Evolutionary conservation across 768 basidiomycete species (phyloP).

Genomic region (Agaricus subrufescens): DNA sequence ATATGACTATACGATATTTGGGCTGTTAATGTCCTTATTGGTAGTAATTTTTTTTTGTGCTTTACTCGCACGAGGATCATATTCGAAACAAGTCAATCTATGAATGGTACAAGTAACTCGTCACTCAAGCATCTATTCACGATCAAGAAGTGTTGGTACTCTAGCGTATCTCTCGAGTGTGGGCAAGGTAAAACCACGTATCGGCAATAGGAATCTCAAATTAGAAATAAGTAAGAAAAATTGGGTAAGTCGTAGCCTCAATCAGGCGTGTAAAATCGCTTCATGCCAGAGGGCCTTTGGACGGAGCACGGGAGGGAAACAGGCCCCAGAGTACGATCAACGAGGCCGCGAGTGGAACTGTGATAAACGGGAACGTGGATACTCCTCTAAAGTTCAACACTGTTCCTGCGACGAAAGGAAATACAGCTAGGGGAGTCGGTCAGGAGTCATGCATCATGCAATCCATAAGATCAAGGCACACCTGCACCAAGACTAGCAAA

Average conservation of each 20-base stretch:
- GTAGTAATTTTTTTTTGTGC: too few relatives aligned
- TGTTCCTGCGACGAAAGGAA: conserved; percentile 45
- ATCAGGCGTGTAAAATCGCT: background rate
- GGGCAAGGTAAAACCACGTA: too few relatives aligned
- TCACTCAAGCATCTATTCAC: too few relatives aligned
- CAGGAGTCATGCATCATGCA: background rate
- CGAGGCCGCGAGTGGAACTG: conserved; percentile 30
- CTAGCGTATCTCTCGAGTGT: too few relatives aligned
- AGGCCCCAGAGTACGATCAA: conserved; percentile 4
- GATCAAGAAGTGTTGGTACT: too few relatives aligned
- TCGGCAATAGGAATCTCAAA: too few relatives aligned
- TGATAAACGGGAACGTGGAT: conserved; percentile 36
- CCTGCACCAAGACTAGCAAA: conserved; percentile 13
- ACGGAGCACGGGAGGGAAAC: conserved; percentile 1
- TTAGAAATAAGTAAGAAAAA: too few relatives aligned
- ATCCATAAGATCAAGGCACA: background rate
- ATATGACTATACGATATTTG: too few relatives aligned
- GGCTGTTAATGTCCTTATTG: background rate
- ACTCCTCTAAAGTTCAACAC: conserved; percentile 35
- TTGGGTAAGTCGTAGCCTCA: background rate
- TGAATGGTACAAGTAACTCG: too few relatives aligned
- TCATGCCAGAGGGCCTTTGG: background rate
- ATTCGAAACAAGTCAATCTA: too few relatives aligned
- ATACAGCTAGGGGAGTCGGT: conserved; percentile 29
- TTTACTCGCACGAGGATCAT: too few relatives aligned